Base-by-base conservation (phyloP, 495 filamentous ascomycete species). In the Aspergillus carlsbadensis region DNA sequence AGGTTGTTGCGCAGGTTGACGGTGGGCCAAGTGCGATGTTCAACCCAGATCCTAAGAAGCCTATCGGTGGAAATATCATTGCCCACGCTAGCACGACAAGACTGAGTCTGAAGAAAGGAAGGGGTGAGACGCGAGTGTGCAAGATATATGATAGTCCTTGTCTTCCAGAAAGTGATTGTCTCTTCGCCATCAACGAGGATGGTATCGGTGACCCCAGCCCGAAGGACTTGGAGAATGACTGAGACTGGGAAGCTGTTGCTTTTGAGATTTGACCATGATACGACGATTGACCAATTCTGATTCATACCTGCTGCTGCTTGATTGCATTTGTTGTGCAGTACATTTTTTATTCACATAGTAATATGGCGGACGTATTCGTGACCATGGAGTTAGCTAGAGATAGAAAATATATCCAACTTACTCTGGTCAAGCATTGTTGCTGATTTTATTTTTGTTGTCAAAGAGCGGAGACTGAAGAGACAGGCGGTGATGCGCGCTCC, bases 131-230 rank as follows among this genome's bases (percentile, higher is more conserved):
- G 17, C 83, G 94, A 74, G 86, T 98, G 52, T 97, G 95, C 72
- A 97, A 96, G 81, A 98, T 98, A 55, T 98, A 98, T 71, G 94
- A 98, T 71, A 96, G 91, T 64, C 94, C 94, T 8, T 98, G 94
- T 74, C 75, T 98, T 57, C 94, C 94, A 1, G 94, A 98, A 74
- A 92, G 89, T 65, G 94, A 98, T 70, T 96, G 91, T 67, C 78
- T 97, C 62, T 98, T 98, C 71, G 92, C 94, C 14, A 98, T 98
- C 65, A 91, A 88, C 35, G 94, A 97, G 71, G 91, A 96, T 70
- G 94, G 94, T 18, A 98, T 98, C 59, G 90, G 90, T 13, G 94
- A 98, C 68, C 95, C 94, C 22, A 91, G 84, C 59, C 92, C 94
- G 29, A 98, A 98, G 76, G 95, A 98, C 65, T 67, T 94, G 70